Evolutionary conservation across 257 asterid species (phyloP).

Genomic region (Fraxinus anomala): DNA sequence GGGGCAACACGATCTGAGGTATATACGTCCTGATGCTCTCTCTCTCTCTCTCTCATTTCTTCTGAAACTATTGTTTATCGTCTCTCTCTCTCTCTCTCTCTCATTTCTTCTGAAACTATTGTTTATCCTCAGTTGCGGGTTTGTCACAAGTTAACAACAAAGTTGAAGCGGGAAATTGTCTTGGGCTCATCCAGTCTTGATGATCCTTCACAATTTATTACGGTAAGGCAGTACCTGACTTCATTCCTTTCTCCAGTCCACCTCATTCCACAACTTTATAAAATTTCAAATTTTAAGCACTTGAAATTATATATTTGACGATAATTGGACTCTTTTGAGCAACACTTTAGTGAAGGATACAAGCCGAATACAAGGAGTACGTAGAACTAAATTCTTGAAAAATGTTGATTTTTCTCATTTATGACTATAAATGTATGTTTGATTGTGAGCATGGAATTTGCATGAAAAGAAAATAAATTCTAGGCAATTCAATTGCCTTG

Average conservation of each 20-base stretch:
- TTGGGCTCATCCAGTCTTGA: slow-evolving; percentile 96
- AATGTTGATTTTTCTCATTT: not conserved
- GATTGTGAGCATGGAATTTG: too few species aligned
- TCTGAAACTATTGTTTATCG: too few species aligned
- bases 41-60: slow-evolving; percentile 7
- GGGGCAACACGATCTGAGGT: slow-evolving; percentile 99
- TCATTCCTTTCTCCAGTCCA: slow-evolving; percentile 24
- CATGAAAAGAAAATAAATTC: too few species aligned
- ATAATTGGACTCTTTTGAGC: not conserved
- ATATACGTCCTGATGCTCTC: not conserved
- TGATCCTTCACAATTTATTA: slow-evolving; percentile 90
- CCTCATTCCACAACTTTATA: slow-evolving; percentile 2
- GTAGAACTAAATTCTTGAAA: not conserved
- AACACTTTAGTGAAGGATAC: not conserved
- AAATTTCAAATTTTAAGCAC: not conserved
- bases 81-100: not conserved
- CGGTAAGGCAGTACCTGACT: slow-evolving; percentile 48
- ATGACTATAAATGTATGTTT: not conserved
- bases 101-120: slow-evolving; percentile 16
- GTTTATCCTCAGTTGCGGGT: slow-evolving; percentile 71
- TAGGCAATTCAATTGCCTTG: too few species aligned
- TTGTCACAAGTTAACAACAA: slow-evolving; percentile 85
- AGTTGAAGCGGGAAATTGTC: slow-evolving; percentile 83
- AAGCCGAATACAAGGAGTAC: not conserved
- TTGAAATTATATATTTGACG: not conserved